Conservation (phyloP, 2,329 filamentous ascomycete species). For the Hypoxylon sp. region DNA sequence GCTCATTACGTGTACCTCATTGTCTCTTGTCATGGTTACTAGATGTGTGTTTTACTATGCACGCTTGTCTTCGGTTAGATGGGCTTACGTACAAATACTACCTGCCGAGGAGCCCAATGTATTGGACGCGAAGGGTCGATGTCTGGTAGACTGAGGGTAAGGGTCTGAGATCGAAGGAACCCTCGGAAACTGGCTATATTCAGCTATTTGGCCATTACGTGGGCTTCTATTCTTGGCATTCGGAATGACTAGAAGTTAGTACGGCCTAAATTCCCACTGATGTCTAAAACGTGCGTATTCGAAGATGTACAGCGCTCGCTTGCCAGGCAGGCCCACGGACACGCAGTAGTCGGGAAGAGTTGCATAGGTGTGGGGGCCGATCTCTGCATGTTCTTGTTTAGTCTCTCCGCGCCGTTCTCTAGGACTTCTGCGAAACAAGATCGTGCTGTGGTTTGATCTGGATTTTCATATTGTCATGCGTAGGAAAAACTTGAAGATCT, state of each 20-base stretch:
- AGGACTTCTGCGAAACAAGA: slow-evolving; percentile 8
- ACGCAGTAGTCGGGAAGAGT: slow-evolving; percentile 1
- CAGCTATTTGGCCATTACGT: neutral
- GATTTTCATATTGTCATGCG: slow-evolving; percentile 10
- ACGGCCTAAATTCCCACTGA: neutral
- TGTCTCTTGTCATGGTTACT: neutral
- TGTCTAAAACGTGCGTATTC: neutral
- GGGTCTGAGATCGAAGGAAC: neutral
- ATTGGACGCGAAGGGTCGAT: neutral
- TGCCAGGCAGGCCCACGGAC: neutral
- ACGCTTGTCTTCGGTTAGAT: slow-evolving; percentile 7
- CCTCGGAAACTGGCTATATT: neutral
- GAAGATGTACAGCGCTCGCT: neutral
- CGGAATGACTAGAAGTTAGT: slow-evolving; percentile 9
- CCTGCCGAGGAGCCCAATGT: slow-evolving; percentile 3
- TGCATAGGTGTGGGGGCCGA: slow-evolving; percentile 27
- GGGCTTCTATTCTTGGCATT: neutral
- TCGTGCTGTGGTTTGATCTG: neutral
- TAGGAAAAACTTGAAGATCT: neutral
- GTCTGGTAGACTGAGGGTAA: neutral
- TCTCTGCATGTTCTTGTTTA: slow-evolving; percentile 16
- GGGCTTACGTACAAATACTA: slow-evolving; percentile 31
- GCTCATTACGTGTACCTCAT: slow-evolving; percentile 3
- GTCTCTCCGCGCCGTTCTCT: slow-evolving; percentile 13
- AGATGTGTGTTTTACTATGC: neutral